Evolutionary conservation across 2,329 filamentous ascomycete genomes (phyloP).

Genomic region (Colletotrichum falcatum): DNA sequence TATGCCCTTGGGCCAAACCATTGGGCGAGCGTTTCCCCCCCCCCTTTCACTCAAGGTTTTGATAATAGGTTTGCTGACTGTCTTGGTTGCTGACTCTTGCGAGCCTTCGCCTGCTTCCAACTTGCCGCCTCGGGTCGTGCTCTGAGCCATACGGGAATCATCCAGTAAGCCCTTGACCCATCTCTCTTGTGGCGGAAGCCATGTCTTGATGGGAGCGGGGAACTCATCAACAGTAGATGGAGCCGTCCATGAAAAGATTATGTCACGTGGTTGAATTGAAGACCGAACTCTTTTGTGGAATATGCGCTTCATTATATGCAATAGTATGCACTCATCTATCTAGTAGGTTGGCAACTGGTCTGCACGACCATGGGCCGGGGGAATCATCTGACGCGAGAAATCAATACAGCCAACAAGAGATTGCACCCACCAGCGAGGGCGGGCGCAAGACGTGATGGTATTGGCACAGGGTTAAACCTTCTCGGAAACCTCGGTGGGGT

Average conservation of each 20-base stretch:
- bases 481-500: conserved; percentile 10
- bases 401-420: conserved; percentile 36
- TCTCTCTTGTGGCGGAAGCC: too few species aligned
- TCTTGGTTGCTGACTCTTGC: too few species aligned
- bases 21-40: too few species aligned
- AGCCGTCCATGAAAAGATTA: background rate
- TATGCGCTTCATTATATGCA: conserved; percentile 31
- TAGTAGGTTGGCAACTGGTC: conserved; percentile 25
- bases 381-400: conserved; percentile 41
- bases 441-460: background rate
- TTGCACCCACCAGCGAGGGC: background rate
- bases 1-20: too few species aligned
- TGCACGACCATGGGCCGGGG: conserved; percentile 33
- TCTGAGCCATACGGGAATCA: too few species aligned
- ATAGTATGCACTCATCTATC: conserved; percentile 27
- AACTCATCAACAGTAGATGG: too few species aligned
- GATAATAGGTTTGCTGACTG: too few species aligned
- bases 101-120: too few species aligned
- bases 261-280: background rate
- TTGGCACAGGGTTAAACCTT: conserved; percentile 22
- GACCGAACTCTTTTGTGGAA: background rate
- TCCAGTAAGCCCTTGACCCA: too few species aligned
- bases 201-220: too few species aligned
- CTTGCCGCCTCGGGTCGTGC: too few species aligned
- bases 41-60: too few species aligned